A percentile compares a stretch with the other conserved stretches of the same genome.
Conservation (phyloP, 2,329 filamentous ascomycete genomes). For the Dactylonectria macrodidyma region DNA sequence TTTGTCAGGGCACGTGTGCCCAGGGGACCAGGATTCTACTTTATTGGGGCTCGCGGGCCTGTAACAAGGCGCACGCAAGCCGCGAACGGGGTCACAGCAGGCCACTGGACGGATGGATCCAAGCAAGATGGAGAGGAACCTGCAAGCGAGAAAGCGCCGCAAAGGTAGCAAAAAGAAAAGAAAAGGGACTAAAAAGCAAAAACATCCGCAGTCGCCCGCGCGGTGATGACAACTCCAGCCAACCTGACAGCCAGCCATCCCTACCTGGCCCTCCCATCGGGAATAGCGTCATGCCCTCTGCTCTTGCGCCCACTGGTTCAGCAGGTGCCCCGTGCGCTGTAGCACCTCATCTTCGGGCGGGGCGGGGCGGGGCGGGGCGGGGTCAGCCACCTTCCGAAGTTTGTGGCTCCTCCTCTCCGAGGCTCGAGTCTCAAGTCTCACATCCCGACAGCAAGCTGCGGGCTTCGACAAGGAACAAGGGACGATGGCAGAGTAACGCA, state of each 20-base stretch:
- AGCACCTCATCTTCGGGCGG: constrained; percentile 31
- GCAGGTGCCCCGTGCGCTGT: constrained; percentile 13
- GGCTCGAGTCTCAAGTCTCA: not conserved
- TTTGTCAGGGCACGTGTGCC: constrained; percentile 25
- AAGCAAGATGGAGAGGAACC: not conserved
- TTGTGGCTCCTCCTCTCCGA: too few relatives aligned
- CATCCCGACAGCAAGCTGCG: not conserved
- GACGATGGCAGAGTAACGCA: constrained; percentile 10
- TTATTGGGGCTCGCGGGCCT: constrained; percentile 14
- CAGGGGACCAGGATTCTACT: constrained; percentile 20
- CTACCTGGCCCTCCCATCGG: not conserved
- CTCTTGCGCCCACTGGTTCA: constrained; percentile 13
- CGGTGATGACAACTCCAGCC: constrained; percentile 9
- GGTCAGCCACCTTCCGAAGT: constrained; percentile 5
- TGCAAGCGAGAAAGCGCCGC: constrained; percentile 19
- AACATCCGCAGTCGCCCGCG: constrained; percentile 8
- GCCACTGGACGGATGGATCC: not conserved
- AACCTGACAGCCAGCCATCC: not conserved
- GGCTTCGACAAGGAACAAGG: not conserved
- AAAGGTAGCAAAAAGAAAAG: constrained; percentile 2
- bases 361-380: constrained; percentile 42
- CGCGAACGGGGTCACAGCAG: not conserved
- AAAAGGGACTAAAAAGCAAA: constrained; percentile 23
- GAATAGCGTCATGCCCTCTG: not conserved
- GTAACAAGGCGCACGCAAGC: not conserved